Percentiles rank a stretch among this genome's conserved stretches.
phyloP scores from a whole-genome alignment of 1,139 yeast species.

The Zygosaccharomyces sapae region DNA sequence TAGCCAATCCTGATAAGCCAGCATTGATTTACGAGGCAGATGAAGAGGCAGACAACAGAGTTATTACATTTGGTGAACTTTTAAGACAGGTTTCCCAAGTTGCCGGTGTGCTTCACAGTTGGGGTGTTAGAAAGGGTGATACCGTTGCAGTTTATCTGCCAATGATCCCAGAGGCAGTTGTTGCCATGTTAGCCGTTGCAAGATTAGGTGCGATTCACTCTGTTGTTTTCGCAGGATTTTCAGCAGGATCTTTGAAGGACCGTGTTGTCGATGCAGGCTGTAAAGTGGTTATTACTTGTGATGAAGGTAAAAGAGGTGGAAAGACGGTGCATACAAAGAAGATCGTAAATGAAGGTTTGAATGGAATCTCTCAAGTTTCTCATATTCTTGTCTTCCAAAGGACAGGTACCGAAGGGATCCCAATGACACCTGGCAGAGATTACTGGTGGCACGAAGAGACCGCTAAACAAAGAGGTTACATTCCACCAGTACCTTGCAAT shows the following conservation, averaged over 20 bases:
- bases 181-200: conserved; percentile 66
- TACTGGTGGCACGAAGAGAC: conserved; percentile 80
- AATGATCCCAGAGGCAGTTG: conserved; percentile 79
- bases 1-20: conserved; percentile 61
- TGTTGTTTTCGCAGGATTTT: conserved; percentile 81
- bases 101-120: conserved; percentile 59
- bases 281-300: conserved; percentile 69
- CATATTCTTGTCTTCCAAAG: conserved; percentile 70
- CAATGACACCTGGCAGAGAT: conserved; percentile 60
- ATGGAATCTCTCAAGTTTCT: conserved; percentile 61
- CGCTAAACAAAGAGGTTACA: conserved; percentile 68
- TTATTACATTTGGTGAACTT: conserved; percentile 66
- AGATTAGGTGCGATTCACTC: conserved; percentile 82
- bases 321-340: conserved; percentile 77
- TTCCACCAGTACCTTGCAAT: conserved; percentile 80
- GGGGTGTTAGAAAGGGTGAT: conserved; percentile 75
- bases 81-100: conserved; percentile 64
- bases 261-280: conserved; percentile 76
- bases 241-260: conserved; percentile 72
- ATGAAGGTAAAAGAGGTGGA: conserved; percentile 79
- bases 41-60: conserved; percentile 61
- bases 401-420: conserved; percentile 65
- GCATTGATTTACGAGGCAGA: conserved; percentile 83
- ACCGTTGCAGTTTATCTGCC: conserved; percentile 83
- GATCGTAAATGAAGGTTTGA: conserved; percentile 76